Evolutionary conservation across 768 basidiomycete species (phyloP).

Genomic region (Hericium erinaceus): DNA sequence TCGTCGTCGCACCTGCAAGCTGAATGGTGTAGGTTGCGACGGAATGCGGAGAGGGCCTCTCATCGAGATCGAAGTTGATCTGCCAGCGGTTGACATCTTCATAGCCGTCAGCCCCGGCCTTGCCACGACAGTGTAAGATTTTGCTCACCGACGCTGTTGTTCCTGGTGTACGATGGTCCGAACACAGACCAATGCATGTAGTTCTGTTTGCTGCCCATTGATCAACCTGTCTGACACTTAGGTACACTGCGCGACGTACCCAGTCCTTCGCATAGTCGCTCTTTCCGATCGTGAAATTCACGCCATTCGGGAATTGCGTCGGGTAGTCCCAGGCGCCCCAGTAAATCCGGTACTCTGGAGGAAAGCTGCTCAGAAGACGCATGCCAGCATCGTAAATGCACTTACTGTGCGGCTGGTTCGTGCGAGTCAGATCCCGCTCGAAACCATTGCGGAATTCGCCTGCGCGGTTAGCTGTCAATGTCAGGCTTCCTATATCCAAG

Average conservation of each 20-base stretch:
- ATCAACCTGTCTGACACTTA: background rate
- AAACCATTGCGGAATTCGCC: conserved; percentile 20
- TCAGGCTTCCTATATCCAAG: background rate
- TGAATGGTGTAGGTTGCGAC: conserved; percentile 20
- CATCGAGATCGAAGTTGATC: conserved; percentile 19
- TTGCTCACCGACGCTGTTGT: conserved; percentile 13
- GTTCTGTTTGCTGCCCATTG: conserved; percentile 9
- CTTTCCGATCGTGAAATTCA: conserved; percentile 21
- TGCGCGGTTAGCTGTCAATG: background rate
- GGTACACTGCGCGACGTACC: background rate
- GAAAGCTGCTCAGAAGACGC: background rate
- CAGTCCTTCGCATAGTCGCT: conserved; percentile 17
- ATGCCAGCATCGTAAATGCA: background rate
- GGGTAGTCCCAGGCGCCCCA: conserved; percentile 25
- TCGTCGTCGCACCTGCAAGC: conserved; percentile 20
- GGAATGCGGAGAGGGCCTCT: background rate
- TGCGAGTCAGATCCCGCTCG: conserved; percentile 16
- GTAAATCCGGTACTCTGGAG: conserved; percentile 15
- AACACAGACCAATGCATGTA: conserved; percentile 22
- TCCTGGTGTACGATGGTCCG: conserved; percentile 18
- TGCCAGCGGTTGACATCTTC: conserved; percentile 17
- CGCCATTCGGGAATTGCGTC: conserved; percentile 20
- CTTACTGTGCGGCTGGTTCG: conserved; percentile 13
- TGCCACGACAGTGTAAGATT: too few relatives aligned
- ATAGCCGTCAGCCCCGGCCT: background rate